Base-by-base conservation (phyloP, 768 basidiomycete species). In the Solioccasus polychromus region DNA sequence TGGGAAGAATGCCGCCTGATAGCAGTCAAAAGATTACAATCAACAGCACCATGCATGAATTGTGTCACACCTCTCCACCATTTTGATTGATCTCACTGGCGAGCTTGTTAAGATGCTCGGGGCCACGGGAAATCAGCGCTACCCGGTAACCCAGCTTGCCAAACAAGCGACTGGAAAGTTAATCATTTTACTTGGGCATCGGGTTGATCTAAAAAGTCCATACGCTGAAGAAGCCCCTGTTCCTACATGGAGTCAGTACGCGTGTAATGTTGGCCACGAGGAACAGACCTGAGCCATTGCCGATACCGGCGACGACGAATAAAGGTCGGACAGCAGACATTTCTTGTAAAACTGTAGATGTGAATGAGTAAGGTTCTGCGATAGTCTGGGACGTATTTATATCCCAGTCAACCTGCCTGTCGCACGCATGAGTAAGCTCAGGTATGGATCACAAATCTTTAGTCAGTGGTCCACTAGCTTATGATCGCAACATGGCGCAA, bases 61-160 rank as follows among this genome's bases (percentile, higher is more conserved):
- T 14, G 51, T 68, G 38, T 45, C 47, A 20, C 23, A 81, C 85
- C 52, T 81, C 72, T 39, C 83, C 85, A n/a, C 83, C 83, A 8
- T 67, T 54, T 10, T 64, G 50, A 40, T 73, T 82, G 35, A 88
- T 73, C 46, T 81, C 78, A 14, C 71, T 61, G 10, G 82, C 76
- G 5, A 85, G 63, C 22, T 66, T 69, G 36, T 76, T 65, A n/a
- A 86, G 69, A 18, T 73, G 58, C 15, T 76, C 75, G 3, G 69
- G 57, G 12, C 79, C 77, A 37, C 84, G 72, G 11, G 84, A 82
- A 29, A 88, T 70, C 35, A 88, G 66, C 1, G 85, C 86, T 25
- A 87, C 73, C 34, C 71, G 77, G 57, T 85, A 88, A 1, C 85
- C 85, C 24, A 76, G 65, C 55, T 77, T 78, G 6, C 79, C 72